phyloP scores from a whole-genome alignment of 2,329 filamentous ascomycete genomes.

The Verticillium zaregamsianum region DNA sequence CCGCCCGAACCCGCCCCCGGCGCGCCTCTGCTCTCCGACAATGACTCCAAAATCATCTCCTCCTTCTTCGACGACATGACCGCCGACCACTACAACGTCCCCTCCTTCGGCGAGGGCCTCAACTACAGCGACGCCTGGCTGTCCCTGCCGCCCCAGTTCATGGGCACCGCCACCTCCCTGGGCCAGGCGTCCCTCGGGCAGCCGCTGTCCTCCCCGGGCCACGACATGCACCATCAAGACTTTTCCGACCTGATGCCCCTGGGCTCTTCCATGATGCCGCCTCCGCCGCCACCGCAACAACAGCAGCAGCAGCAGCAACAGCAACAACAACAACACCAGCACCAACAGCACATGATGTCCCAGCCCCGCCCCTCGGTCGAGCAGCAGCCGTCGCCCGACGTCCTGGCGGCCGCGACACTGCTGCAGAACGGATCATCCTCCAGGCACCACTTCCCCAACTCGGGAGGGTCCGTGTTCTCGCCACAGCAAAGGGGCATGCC shows the following conservation, averaged over 20 bases:
- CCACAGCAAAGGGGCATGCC: constrained; percentile 8
- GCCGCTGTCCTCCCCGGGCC: constrained; percentile 14
- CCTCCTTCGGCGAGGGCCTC: constrained; percentile 47
- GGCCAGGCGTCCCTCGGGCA: constrained; percentile 33
- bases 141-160: constrained; percentile 59
- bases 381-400: constrained; percentile 41
- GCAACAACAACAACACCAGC: constrained; percentile 19
- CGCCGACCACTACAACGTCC: constrained; percentile 43
- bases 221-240: constrained; percentile 18
- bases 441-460: constrained; percentile 6
- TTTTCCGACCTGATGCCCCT: constrained; percentile 22
- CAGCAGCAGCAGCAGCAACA: constrained; percentile 5
- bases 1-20: constrained; percentile 61
- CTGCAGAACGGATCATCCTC: constrained; percentile 38
- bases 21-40: constrained; percentile 61
- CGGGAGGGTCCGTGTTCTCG: constrained; percentile 6
- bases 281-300: constrained; percentile 26
- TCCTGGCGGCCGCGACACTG: constrained; percentile 53
- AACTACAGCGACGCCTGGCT: constrained; percentile 49
- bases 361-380: background rate
- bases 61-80: constrained; percentile 53
- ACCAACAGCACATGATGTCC: constrained; percentile 10
- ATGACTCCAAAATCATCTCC: constrained; percentile 54
- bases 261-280: constrained; percentile 29
- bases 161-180: constrained; percentile 62